Evolutionary conservation across 495 filamentous ascomycete genomes (phyloP), one percentile per base, ranked within the genome.

Genomic region (Aspergillus incahuasiensis): DNA sequence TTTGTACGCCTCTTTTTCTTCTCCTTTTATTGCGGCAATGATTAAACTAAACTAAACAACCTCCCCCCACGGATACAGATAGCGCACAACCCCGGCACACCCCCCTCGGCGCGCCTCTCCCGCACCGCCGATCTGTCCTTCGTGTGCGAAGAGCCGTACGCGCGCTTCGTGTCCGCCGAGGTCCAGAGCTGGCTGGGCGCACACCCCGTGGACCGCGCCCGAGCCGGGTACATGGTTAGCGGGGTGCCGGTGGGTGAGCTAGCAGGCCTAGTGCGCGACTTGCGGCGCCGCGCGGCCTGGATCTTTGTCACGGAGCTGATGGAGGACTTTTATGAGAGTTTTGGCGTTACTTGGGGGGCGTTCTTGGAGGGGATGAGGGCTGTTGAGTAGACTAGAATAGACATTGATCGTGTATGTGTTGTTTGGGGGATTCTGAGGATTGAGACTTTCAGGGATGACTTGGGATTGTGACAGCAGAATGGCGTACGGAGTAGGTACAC

Each of bases 301-400:
- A 13, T 62, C 5, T 62, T 62, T 28, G 55, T 62, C 18, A 62
- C 59, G 5, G 59, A 62, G 38, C 22, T 58, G 0, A 38, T 18
- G 40, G 59, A 53, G 5, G 48, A 58, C n/a, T 62, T 62, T 30
- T 62, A 62, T 16, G 59, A 62, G 59, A 43, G 59, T 2, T 62
- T 62, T 48, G 55, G 59, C 5, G 32, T 2, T 12, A 11, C 32
- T 35, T 35, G 32, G 32, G 12, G 32, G 12, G 40, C 4, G 4
- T 28, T 28, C 8, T 28, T 28, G 25, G 25, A 3, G 25, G 25
- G 4, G 25, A 4, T 28, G 25, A 3, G 25, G 3, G 25, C 3
- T 28, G 3, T 8, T 28, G 8, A 8, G 25, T 28, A 28, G 25
- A 8, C 4, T 28, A 28, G 25, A 28, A 3, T 28, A 8, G 25